Evolutionary conservation across 345 rosid genomes (phyloP).

Genomic region (Bruguiera parviflora): DNA sequence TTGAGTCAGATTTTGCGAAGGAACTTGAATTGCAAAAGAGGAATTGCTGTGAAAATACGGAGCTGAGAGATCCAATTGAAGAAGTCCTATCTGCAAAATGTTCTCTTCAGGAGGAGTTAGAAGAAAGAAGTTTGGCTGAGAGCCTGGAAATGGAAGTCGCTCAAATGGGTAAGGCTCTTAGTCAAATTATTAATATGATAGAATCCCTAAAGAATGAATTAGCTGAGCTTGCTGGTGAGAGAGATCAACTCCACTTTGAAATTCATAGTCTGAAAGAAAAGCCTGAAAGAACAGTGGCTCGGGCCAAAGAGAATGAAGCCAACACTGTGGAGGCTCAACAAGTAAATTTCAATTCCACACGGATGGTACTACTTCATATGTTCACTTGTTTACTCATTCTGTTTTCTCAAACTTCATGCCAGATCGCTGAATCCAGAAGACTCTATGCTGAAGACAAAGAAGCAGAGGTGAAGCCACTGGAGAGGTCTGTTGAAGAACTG

Average conservation of each 20-base stretch:
- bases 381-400: not conserved
- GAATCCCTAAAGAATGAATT: conserved; percentile 48
- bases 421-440: conserved; percentile 75
- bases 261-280: conserved; percentile 57
- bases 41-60: conserved; percentile 44
- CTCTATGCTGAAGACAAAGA: conserved; percentile 70
- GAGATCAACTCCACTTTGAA: conserved; percentile 50
- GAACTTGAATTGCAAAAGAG: conserved; percentile 29
- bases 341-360: conserved; percentile 37
- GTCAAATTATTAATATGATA: conserved; percentile 51
- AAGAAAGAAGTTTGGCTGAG: conserved; percentile 41
- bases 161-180: conserved; percentile 51
- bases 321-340: conserved; percentile 65
- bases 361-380: too few species aligned
- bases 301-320: conserved; percentile 60
- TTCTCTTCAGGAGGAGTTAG: conserved; percentile 51
- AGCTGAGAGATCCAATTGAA: conserved; percentile 49
- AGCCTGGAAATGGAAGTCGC: conserved; percentile 68
- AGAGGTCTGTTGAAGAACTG: conserved; percentile 89
- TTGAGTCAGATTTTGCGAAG: conserved; percentile 44
- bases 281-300: conserved; percentile 45
- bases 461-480: conserved; percentile 74
- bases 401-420: conserved; percentile 7
- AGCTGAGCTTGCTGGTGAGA: conserved; percentile 49
- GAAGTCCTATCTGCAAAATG: conserved; percentile 44